Evolutionary conservation across 164 flowering plant genomes (phyloP).

Genomic region (Nymphaea thermarum): DNA sequence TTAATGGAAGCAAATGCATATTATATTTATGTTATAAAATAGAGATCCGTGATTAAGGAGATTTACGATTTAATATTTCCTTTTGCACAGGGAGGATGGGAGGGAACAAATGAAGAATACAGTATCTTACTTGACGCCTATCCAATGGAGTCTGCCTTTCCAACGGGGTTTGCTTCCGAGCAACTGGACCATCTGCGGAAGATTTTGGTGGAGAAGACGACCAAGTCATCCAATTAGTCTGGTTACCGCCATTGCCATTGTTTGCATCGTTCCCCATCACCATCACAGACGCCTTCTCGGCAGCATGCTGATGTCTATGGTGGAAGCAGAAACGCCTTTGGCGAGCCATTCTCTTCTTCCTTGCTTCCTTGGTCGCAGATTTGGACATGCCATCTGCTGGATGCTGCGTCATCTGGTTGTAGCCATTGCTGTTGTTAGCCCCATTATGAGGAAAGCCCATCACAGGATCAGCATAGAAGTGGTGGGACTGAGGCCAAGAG

Average conservation of each 20-base stretch:
- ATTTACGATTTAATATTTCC: too few relatives aligned
- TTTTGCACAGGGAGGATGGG: background rate
- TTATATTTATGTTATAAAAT: too few relatives aligned
- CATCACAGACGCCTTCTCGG: background rate
- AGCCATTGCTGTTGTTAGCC: background rate
- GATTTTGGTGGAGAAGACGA: conserved; percentile 9
- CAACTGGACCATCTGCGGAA: background rate
- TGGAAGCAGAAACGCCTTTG: conserved; percentile 52
- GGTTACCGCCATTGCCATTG: conserved; percentile 1
- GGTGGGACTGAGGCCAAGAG: background rate
- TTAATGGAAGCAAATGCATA: too few relatives aligned
- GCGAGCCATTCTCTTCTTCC: conserved; percentile 92
- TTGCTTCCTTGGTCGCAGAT: conserved; percentile 76
- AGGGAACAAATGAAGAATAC: background rate
- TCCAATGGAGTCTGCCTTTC: conserved; percentile 32
- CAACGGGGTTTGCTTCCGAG: conserved; percentile 23
- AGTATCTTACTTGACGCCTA: conserved; percentile 37
- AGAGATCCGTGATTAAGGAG: too few relatives aligned
- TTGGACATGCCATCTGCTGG: background rate
- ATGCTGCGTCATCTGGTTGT: background rate
- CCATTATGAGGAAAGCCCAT: background rate
- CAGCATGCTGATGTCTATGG: conserved; percentile 9
- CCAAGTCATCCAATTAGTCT: conserved; percentile 51
- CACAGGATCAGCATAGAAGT: background rate
- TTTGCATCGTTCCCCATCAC: background rate